Conservation (phyloP, 2,329 filamentous ascomycete genomes). For the Diatrype stigma region DNA sequence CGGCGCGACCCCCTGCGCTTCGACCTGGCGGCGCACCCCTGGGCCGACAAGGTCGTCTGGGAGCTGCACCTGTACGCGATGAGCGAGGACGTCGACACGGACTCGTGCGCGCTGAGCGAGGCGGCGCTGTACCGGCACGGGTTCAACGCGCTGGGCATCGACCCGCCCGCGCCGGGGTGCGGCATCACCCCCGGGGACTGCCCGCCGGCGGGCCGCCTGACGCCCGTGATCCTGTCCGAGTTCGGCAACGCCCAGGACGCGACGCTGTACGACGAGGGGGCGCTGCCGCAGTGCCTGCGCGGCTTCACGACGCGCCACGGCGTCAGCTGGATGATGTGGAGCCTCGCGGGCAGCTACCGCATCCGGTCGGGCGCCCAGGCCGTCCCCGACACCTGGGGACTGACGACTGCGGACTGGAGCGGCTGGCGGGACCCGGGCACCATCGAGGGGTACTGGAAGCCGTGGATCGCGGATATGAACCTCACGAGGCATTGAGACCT, state of each 20-base stretch:
- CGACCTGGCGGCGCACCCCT: slow-evolving; percentile 40
- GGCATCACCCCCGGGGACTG: slow-evolving; percentile 34
- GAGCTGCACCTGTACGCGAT: slow-evolving; percentile 41
- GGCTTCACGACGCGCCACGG: slow-evolving; percentile 40
- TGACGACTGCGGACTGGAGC: slow-evolving; percentile 42
- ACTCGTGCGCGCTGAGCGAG: slow-evolving; percentile 42
- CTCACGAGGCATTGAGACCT: slow-evolving; percentile 15
- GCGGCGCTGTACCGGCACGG: slow-evolving; percentile 45
- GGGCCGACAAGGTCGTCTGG: slow-evolving; percentile 44
- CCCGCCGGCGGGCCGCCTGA: slow-evolving; percentile 32
- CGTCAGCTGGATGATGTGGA: slow-evolving; percentile 48
- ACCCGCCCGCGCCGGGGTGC: slow-evolving; percentile 37
- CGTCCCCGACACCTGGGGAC: slow-evolving; percentile 43
- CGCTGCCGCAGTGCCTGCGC: slow-evolving; percentile 42
- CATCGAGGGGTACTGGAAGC: slow-evolving; percentile 46
- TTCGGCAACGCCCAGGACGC: slow-evolving; percentile 42
- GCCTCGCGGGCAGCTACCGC: slow-evolving; percentile 43
- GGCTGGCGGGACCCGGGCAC: slow-evolving; percentile 42
- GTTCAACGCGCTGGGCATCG: slow-evolving; percentile 43
- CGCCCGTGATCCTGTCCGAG: slow-evolving; percentile 44
- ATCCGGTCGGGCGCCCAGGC: slow-evolving; percentile 41
- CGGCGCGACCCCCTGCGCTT: slow-evolving; percentile 41
- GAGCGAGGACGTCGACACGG: slow-evolving; percentile 40
- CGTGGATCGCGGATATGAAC: slow-evolving; percentile 43
- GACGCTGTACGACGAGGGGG: slow-evolving; percentile 37